Conservation (phyloP, 768 basidiomycete species). For the Neoboletus magnificus region DNA sequence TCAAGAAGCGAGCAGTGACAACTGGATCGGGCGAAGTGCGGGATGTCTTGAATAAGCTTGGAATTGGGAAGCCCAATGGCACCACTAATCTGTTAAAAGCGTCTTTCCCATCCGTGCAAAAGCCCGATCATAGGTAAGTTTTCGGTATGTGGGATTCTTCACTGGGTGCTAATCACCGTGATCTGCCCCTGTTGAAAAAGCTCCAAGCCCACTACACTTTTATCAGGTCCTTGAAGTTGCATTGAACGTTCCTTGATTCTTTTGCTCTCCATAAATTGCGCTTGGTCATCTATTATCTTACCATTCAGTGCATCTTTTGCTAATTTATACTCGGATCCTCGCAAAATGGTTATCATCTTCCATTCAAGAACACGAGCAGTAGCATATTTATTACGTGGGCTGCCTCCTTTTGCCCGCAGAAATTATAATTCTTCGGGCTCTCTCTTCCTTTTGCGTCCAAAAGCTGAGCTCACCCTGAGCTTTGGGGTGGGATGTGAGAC, state of each 20-base stretch:
- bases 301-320: slow-evolving; percentile 8
- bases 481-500: slow-evolving; percentile 75
- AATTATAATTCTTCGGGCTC: slow-evolving; percentile 60
- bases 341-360: slow-evolving; percentile 16
- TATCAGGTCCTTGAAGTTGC: slow-evolving; percentile 14
- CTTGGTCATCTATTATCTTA: slow-evolving; percentile 12
- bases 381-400: slow-evolving; percentile 17
- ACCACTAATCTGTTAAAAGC: slow-evolving; percentile 64
- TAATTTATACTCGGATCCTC: slow-evolving; percentile 22
- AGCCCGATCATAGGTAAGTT: slow-evolving; percentile 40
- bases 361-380: slow-evolving; percentile 9
- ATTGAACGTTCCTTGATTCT: slow-evolving; percentile 6
- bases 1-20: slow-evolving; percentile 49
- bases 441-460: slow-evolving; percentile 85
- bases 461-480: slow-evolving; percentile 82
- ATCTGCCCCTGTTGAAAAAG: slow-evolving; percentile 8
- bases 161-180: slow-evolving; percentile 4
- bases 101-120: slow-evolving; percentile 61
- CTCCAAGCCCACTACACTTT: slow-evolving; percentile 11
- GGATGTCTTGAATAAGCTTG: slow-evolving; percentile 79
- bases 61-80: slow-evolving; percentile 68
- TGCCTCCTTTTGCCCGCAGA: slow-evolving; percentile 34
- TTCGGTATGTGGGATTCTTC: neutral
- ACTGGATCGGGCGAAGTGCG: slow-evolving; percentile 67
- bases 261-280: slow-evolving; percentile 1